These are phyloP conservation scores for Verticillium albo-atrum DNA, from an alignment of 2,329 filamentous ascomycete genomes.

Conservation along the genomic window DNA sequence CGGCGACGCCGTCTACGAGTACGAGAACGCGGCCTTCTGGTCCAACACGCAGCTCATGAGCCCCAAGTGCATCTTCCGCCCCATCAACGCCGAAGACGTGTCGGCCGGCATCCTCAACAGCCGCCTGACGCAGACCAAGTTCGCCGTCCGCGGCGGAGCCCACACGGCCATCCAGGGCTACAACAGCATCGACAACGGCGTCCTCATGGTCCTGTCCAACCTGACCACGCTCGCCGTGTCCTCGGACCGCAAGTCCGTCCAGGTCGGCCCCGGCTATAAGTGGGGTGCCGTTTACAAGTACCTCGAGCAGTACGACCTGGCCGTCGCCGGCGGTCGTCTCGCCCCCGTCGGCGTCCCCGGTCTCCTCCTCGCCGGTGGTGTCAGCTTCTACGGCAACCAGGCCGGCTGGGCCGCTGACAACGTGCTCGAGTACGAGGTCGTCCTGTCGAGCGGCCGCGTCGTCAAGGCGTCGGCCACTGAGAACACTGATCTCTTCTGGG, in stretches of 20 bases:
- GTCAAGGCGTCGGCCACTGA: conserved; percentile 29
- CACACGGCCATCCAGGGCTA: conserved; percentile 18
- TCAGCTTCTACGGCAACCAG: conserved; percentile 45
- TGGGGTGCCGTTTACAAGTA: conserved; percentile 43
- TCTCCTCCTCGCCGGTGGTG: conserved; percentile 58
- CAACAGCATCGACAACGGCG: conserved; percentile 21
- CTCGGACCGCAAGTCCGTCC: conserved; percentile 16
- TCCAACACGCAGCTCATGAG: conserved; percentile 5
- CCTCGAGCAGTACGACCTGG: conserved; percentile 37
- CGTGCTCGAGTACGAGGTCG: conserved; percentile 49
- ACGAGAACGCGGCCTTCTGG: conserved; percentile 1
- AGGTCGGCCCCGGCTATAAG: conserved; percentile 44
- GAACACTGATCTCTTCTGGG: conserved; percentile 36
- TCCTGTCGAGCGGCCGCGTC: conserved; percentile 34
- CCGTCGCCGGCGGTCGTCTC: conserved; percentile 50
- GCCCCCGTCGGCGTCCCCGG: conserved; percentile 52
- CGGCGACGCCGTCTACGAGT: not conserved
- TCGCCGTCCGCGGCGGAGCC: conserved; percentile 27
- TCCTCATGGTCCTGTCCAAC: conserved; percentile 30
- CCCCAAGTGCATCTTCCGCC: conserved; percentile 19
- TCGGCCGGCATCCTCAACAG: conserved; percentile 18
- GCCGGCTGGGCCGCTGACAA: conserved; percentile 61
- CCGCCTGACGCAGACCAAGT: conserved; percentile 20
- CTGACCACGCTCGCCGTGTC: conserved; percentile 24
- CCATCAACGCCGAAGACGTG: conserved; percentile 18